Evolutionary conservation across 1,284 basidiomycete species (phyloP), one percentile per base, ranked within the genome.

Genomic region (Heterobasidion occidentale): DNA sequence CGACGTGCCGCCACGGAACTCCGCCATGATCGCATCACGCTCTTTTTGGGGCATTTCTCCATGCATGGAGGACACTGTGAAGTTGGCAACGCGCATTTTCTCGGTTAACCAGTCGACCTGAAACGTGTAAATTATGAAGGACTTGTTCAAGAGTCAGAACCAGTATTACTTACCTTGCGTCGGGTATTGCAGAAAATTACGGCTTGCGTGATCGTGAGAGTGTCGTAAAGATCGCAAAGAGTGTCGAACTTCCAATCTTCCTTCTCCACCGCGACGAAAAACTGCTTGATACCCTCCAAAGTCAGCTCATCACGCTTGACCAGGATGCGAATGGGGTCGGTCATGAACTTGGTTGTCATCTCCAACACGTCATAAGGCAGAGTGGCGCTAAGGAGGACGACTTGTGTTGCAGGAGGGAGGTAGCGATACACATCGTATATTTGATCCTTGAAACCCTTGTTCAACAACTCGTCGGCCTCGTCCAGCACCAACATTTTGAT

Each of bases 331-430:
- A 99, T 92, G 20, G 94, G 94, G 70, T 99, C 96, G 52, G 94
- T 98, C 97, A 99, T 99, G 79, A 99, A 99, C 77, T 99, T 99
- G 54, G 93, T 98, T 20, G 97, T 99, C 92, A 99, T 98, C 77
- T 99, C 97, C 67, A 99, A 75, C 27, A 99, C 96, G 69, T 99
- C 97, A 68, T 97, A 93, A 0, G 96, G 96, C 51, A 99, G 78
- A 7, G 96, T 99, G 20, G 96, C 95, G 63, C 92, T 96, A 60
- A 99, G 83, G 36, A 98, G 82, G 36, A 98, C 95, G 51, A 99
- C 97, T 72, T 99, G 96, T 1, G 97, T 99, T 48, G 94, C 94
- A 7, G 96, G 96, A 19, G 97, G 97, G 33, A 99, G 88, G 74
- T 98, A 98, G 58, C 95, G 92, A 74, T 98, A 99, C 54, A 99